Evolutionary conservation across 768 basidiomycete genomes (phyloP), one percentile per base, ranked within the genome.

Genomic region (Macrolepiota albuminosa): DNA sequence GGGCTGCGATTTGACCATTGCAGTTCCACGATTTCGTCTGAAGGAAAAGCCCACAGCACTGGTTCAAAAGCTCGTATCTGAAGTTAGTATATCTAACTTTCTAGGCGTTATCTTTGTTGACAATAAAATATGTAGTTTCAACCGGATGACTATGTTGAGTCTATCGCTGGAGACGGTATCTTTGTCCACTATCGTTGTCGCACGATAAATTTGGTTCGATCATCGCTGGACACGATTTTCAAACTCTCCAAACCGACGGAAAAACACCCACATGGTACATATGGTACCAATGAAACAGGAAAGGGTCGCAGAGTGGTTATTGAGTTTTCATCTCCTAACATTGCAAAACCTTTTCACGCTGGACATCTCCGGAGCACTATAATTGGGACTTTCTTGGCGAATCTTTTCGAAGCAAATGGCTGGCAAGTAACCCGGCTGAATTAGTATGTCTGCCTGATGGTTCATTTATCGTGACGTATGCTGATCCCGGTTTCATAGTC

Each of bases 301-400:
- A 76, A 79, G 48, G 95, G 94, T 14, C 93, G 95, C 75, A 89
- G 84, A 55, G 73, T 91, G 60, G 69, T 96, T 64, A 81, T 95
- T 68, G 96, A 98, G 73, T 98, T 93, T 73, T 95, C 93, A 2
- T 92, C 91, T 1, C 95, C 95, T 11, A 98, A 98, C 70, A 97
- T 98, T 66, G 96, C 95, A 9, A 98, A 98, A 71, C 88, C 89
- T 7, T 98, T 98, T 83, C 96, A 98, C 65, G 94, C 96, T 57
- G 95, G 96, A 11, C 96, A 98, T 73, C 77, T 98, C 61, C 83
- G 96, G 42, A 94, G 92, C 57, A 98, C 96, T 8, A 98, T 98
- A 71, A 95, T 98, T 68, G 95, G 96, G 26, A 88, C 92, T 0
- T 96, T 96, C 77, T 74, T 97, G 59, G 78, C 84, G 13, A 98